These are phyloP conservation scores for Cichorium intybus DNA, from an alignment of 140 eudicot genomes.

Conservation along the genomic window DNA sequence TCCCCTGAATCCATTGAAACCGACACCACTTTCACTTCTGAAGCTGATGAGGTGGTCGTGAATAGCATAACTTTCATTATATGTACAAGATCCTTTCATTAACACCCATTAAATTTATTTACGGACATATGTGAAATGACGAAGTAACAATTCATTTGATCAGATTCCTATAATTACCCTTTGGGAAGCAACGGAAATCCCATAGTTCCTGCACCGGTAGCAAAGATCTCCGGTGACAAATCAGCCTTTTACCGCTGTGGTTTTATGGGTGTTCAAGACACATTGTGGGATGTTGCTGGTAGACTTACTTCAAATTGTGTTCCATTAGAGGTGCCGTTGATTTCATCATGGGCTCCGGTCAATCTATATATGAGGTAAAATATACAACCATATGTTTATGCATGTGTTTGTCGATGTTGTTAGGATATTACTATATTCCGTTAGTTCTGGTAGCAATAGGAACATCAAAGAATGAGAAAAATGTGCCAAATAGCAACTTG, in stretches of 20 bases:
- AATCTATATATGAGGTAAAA: constrained; percentile 78
- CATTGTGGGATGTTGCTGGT: constrained; percentile 73
- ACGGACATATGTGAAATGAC: too few species aligned
- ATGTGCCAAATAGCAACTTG: too few species aligned
- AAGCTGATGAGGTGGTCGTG: constrained; percentile 61
- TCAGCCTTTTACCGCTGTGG: constrained; percentile 55
- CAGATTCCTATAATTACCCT: constrained; percentile 64
- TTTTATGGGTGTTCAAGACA: constrained; percentile 77
- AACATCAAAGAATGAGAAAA: too few species aligned
- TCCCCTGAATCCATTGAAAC: constrained; percentile 34
- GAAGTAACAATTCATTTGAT: background rate
- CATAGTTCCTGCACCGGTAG: constrained; percentile 52
- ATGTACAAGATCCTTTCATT: background rate
- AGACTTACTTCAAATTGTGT: constrained; percentile 61
- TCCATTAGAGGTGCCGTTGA: constrained; percentile 76
- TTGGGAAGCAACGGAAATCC: constrained; percentile 17
- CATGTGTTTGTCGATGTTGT: too few species aligned
- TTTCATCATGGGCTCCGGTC: constrained; percentile 83
- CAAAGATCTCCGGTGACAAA: constrained; percentile 59
- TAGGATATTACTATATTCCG: too few species aligned
- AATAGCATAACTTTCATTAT: constrained; percentile 57
- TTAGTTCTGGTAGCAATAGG: too few species aligned
- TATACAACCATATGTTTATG: too few species aligned
- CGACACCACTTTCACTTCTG: constrained; percentile 55
- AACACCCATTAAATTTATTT: background rate